These are phyloP conservation scores for Mycena rebaudengoi DNA, from an alignment of 768 basidiomycete genomes.

Conservation along the genomic window DNA sequence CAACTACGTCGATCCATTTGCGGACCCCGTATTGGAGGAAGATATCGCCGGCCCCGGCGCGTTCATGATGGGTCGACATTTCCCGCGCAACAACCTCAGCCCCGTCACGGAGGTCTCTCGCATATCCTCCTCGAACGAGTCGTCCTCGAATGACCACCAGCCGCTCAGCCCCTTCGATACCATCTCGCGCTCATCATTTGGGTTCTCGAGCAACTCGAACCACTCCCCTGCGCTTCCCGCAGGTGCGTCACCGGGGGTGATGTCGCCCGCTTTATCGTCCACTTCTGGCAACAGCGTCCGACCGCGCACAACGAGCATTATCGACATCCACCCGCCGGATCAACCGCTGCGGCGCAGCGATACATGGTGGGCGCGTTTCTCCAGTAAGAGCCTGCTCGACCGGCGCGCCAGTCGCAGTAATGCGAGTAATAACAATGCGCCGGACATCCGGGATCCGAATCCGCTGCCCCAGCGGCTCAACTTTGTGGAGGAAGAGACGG, in stretches of 20 bases:
- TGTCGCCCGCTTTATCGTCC: not conserved
- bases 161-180: conserved; percentile 46
- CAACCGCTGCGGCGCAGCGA: conserved; percentile 70
- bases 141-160: conserved; percentile 35
- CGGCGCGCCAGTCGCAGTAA: conserved; percentile 54
- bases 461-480: conserved; percentile 72
- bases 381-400: conserved; percentile 71
- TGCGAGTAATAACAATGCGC: conserved; percentile 37
- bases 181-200: conserved; percentile 20
- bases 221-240: conserved; percentile 19
- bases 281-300: not conserved
- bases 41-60: conserved; percentile 32
- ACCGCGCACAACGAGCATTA: conserved; percentile 22
- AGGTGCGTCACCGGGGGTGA: conserved; percentile 19
- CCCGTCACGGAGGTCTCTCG: conserved; percentile 44
- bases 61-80: conserved; percentile 22
- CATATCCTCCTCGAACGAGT: conserved; percentile 27
- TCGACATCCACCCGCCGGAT: conserved; percentile 44
- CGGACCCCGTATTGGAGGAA: conserved; percentile 50
- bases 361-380: conserved; percentile 82
- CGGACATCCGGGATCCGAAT: conserved; percentile 82
- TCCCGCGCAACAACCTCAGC: conserved; percentile 33
- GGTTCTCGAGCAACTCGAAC: conserved; percentile 22
- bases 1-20: conserved; percentile 60
- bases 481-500: conserved; percentile 59